A percentile compares a stretch with the other conserved stretches of the same genome.
phyloP scores from a whole-genome alignment of 352 stramenopile species.

The Phytopythium delawarense region DNA sequence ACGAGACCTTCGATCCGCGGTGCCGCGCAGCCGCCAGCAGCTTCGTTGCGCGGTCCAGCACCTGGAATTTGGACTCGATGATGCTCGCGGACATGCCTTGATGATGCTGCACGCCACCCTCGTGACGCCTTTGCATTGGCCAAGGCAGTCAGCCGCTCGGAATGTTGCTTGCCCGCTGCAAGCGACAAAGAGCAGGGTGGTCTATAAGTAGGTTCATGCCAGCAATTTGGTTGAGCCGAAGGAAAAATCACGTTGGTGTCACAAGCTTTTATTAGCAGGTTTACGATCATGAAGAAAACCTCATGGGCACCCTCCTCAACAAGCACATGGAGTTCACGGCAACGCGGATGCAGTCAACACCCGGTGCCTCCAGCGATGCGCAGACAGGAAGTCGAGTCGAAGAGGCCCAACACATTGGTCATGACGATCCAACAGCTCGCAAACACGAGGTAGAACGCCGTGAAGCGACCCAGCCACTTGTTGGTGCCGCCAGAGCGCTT shows the following conservation, averaged over 20 bases:
- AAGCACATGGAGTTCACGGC: too few species aligned
- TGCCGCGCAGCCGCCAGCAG: conserved; percentile 29
- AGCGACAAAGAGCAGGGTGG: neutral
- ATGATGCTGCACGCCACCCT: neutral
- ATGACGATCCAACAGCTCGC: conserved; percentile 52
- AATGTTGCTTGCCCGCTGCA: neutral
- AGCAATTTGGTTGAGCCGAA: too few species aligned
- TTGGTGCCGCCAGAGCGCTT: conserved; percentile 37
- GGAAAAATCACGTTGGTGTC: too few species aligned
- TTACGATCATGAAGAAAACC: too few species aligned
- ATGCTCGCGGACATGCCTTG: conserved; percentile 50
- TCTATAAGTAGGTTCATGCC: neutral
- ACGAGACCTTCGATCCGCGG: conserved; percentile 25
- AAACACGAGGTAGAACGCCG: conserved; percentile 33
- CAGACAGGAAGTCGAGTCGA: conserved; percentile 19
- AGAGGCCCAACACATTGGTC: conserved; percentile 42
- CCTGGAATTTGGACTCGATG: conserved; percentile 65
- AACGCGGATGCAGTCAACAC: conserved; percentile 9
- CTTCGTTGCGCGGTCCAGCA: conserved; percentile 47
- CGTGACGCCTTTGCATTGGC: neutral
- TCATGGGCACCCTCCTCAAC: too few species aligned
- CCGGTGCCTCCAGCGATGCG: conserved; percentile 26
- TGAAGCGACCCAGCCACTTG: conserved; percentile 31
- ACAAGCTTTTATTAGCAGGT: too few species aligned
- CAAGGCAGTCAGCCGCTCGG: neutral